Base-by-base conservation (phyloP, 179 eudicot genomes). In the Vitellaria paradoxa region DNA sequence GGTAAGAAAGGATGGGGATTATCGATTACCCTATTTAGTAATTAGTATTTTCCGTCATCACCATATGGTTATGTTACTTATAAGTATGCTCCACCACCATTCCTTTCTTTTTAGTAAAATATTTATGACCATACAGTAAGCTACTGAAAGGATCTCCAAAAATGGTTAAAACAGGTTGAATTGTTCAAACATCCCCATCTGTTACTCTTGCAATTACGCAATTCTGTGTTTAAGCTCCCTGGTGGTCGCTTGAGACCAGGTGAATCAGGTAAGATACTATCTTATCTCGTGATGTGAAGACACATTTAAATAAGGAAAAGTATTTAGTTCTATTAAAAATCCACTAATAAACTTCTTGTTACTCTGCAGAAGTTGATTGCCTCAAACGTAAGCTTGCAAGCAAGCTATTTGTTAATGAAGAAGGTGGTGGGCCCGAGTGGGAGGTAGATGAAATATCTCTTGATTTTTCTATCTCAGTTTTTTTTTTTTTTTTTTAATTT, bases 171-270 rank as follows among this genome's bases (percentile, higher is more conserved):
- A 77, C 86, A 91, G 97, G 93, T 91, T 56, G 97, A 91, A 62
- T 70, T 91, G 80, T 86, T 86, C 76, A 88, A 90, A 69, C 91
- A 90, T 72, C 93, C 97, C 10, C 93, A 89, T 80, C 65, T 91
- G 49, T 85, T 91, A 78, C 66, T 90, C 78, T 82, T 91, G 85
- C 97, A 89, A 89, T 71, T 85, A 8, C 81, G 79, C 70, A 89
- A 91, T 82, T 81, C 84, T 66, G 78, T 78, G 7, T 88, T 81
- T 76, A 86, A 80, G 70, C 92, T 91, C 73, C 97, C 97, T 0
- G 97, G 97, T 52, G 97, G 97, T 50, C 91, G 92, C 45, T 80
- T 86, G 59, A 81, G 88, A 81, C 88, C 86, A 30, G 91, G 88
- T 69, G 97, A 91, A 88, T 84, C 88, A 78, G 97, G 97, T 91